A percentile compares a stretch with the other conserved stretches of the same genome.
Conservation (phyloP, 768 basidiomycete genomes). For the Megacollybia marginata region DNA sequence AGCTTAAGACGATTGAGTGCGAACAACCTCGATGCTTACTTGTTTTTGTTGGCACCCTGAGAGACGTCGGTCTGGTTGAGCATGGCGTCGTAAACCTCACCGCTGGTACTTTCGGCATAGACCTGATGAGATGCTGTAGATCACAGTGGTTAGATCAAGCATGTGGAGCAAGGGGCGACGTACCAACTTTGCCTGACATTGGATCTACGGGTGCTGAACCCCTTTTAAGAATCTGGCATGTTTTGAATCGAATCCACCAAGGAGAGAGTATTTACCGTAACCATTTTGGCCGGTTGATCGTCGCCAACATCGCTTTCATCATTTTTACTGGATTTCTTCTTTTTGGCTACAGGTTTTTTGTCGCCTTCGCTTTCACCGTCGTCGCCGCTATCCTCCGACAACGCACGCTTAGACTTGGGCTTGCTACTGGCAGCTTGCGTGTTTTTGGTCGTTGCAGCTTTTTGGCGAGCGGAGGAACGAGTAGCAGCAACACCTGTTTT, state of each 20-base stretch:
- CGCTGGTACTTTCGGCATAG: conserved; percentile 25
- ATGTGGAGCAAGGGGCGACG: conserved; percentile 14
- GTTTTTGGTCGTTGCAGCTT: conserved; percentile 11
- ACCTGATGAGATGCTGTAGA: conserved; percentile 38
- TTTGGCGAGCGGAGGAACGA: conserved; percentile 30
- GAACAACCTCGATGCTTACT: conserved; percentile 24
- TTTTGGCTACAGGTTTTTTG: conserved; percentile 16
- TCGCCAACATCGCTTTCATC: conserved; percentile 19
- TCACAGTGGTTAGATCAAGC: not conserved
- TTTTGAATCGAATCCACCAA: conserved; percentile 8
- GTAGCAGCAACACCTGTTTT: conserved; percentile 35
- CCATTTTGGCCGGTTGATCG: conserved; percentile 38
- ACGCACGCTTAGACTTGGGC: not conserved
- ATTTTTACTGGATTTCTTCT: conserved; percentile 15
- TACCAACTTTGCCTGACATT: conserved; percentile 34
- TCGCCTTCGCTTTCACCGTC: conserved; percentile 11
- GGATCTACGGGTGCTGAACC: conserved; percentile 53
- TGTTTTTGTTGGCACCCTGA: conserved; percentile 45
- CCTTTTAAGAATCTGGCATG: conserved; percentile 40
- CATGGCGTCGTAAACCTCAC: conserved; percentile 49
- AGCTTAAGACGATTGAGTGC: not conserved
- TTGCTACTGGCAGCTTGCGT: too few relatives aligned
- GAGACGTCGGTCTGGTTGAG: conserved; percentile 54
- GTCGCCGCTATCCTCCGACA: conserved; percentile 8
- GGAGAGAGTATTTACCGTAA: conserved; percentile 10